Evolutionary conservation across 2,329 filamentous ascomycete genomes (phyloP), one percentile per base, ranked within the genome.

Genomic region (Cercospora canescens): DNA sequence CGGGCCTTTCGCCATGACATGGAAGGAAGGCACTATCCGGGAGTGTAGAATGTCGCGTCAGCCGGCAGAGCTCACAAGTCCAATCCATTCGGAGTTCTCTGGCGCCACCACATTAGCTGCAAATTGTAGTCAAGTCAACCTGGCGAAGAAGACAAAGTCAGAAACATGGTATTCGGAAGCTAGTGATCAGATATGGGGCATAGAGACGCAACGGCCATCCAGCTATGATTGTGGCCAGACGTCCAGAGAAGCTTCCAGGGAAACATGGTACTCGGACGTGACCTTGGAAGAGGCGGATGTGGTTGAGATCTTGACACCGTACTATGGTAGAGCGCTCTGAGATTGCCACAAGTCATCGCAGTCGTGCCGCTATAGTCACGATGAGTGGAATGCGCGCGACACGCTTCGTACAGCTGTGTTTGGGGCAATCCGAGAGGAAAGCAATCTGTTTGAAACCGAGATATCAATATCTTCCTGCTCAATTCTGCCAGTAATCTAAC

Each of bases 91-190:
- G 9, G 39, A 30, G 35, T 63, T 56, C 39, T 63, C 60, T 18
- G 28, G 30, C 1, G 60, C n/a, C 7, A 41, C 32, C 2, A 34
- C 41, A 14, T 21, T 50, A 6, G 45, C 11, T 14, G 30, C 34
- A n/a, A 18, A 9, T 21, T 28, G 18, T 7, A 62, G 60, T 32
- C 45, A 62, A 41, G 60, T 21, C 21, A 62, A 35, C 26, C 32
- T 62, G 6, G 26, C n/a, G 52, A 48, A 50, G 34, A 26, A 39
- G 26, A 24, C 32, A 8, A 39, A 26, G 24, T 24, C 32, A 14
- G 60, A 56, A 16, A 62, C 60, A 2, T 62, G 60, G 60, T 63
- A 63, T 34, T 63, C 60, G 4, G 39, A 56, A 21, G 60, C 34
- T 6, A 56, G 34, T 24, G 60, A 56, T 14, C 11, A 32, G 4